These are phyloP conservation scores for Cyberlindnera subsufficiens DNA, from an alignment of 805 yeast species.

Conservation along the genomic window DNA sequence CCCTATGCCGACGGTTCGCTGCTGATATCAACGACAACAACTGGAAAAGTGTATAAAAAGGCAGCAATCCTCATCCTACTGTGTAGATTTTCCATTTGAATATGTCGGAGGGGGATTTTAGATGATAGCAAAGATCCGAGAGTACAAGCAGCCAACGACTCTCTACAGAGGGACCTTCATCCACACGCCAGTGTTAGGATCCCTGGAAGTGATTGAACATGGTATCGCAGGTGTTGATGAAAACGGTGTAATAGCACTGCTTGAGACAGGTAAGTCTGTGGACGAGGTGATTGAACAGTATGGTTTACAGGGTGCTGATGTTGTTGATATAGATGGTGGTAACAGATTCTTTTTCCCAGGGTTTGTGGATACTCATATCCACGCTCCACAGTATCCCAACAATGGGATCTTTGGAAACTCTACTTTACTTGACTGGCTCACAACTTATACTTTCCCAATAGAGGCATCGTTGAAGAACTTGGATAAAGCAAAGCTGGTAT, in stretches of 20 bases:
- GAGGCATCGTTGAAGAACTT: constrained; percentile 62
- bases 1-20: too few relatives aligned
- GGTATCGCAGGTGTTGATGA: constrained; percentile 60
- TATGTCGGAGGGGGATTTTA: neutral
- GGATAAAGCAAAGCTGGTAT: constrained; percentile 53
- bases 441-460: constrained; percentile 81
- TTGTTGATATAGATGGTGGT: constrained; percentile 29
- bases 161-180: constrained; percentile 66
- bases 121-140: constrained; percentile 1
- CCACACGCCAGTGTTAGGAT: constrained; percentile 60
- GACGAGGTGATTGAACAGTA: constrained; percentile 8
- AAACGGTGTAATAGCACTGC: constrained; percentile 27
- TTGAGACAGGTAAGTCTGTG: constrained; percentile 12
- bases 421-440: constrained; percentile 86
- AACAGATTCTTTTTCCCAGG: constrained; percentile 73
- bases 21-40: too few relatives aligned
- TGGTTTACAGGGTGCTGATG: constrained; percentile 20
- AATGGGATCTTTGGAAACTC: constrained; percentile 78
- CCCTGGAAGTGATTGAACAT: constrained; percentile 46
- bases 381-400: constrained; percentile 82
- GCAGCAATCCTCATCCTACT: too few relatives aligned
- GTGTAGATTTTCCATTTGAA: too few relatives aligned
- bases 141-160: constrained; percentile 11
- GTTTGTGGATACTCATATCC: constrained; percentile 76
- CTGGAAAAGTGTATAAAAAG: too few relatives aligned